Percentiles rank a stretch among this genome's conserved stretches.
Conservation (phyloP, 1,284 basidiomycete genomes). For the Rhodotorula sp. region DNA sequence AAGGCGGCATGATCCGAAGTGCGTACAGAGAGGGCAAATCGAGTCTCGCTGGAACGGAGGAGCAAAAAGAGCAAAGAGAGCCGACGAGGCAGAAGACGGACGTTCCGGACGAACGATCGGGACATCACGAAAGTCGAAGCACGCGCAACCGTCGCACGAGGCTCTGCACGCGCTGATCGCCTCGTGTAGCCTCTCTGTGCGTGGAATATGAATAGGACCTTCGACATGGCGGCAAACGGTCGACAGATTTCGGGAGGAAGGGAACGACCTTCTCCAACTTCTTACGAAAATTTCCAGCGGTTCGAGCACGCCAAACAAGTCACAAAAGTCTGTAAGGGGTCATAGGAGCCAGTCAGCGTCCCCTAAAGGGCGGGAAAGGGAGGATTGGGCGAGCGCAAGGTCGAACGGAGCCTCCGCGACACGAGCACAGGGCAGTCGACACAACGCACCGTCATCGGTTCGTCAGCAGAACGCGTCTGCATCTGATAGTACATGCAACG, state of each 20-base stretch:
- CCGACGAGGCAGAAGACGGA: too few relatives aligned
- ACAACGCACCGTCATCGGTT: conserved; percentile 67
- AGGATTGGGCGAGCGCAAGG: conserved; percentile 22
- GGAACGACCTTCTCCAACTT: background rate
- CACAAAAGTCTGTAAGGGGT: conserved; percentile 59
- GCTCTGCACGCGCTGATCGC: too few relatives aligned
- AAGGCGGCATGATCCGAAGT: too few relatives aligned
- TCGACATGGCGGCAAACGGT: too few relatives aligned
- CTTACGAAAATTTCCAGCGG: conserved; percentile 70
- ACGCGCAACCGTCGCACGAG: too few relatives aligned
- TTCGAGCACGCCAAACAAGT: conserved; percentile 64
- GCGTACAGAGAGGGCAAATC: too few relatives aligned
- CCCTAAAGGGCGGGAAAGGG: background rate
- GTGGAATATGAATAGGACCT: too few relatives aligned
- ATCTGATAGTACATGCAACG: conserved; percentile 88
- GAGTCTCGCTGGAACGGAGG: too few relatives aligned
- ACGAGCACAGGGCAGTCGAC: background rate
- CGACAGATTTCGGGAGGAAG: background rate
- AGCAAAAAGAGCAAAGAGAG: too few relatives aligned
- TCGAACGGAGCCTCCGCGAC: background rate
- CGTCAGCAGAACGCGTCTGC: conserved; percentile 91
- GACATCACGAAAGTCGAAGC: too few relatives aligned
- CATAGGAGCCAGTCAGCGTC: conserved; percentile 2
- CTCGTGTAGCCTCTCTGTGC: too few relatives aligned
- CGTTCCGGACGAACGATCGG: too few relatives aligned